Evolutionary conservation across 805 yeast species (phyloP).

Genomic region (Candida gorgasii): DNA sequence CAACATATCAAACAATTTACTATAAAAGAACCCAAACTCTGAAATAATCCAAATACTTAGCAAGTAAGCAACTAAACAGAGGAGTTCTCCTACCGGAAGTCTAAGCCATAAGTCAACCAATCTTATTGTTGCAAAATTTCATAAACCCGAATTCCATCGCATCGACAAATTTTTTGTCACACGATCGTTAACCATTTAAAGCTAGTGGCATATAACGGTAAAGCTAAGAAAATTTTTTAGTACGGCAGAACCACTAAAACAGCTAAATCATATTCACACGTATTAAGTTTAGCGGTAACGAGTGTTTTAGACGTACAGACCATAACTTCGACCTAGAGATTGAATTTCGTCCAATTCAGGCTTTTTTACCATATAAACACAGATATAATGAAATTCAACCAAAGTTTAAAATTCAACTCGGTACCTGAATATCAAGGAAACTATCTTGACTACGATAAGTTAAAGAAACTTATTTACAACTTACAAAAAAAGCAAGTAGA

Average conservation of each 20-base stretch:
- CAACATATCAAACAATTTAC: too few relatives aligned
- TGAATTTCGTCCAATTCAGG: too few relatives aligned
- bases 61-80: too few relatives aligned
- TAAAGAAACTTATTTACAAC: slow-evolving; percentile 58
- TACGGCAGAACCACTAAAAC: too few relatives aligned
- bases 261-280: too few relatives aligned
- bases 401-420: slow-evolving; percentile 51
- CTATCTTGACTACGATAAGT: slow-evolving; percentile 46
- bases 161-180: slow-evolving; percentile 14
- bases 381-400: slow-evolving; percentile 47
- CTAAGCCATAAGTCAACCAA: neutral
- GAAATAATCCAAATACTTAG: too few relatives aligned
- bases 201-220: slow-evolving; percentile 9
- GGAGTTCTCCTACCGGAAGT: too few relatives aligned
- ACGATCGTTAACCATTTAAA: slow-evolving; percentile 12
- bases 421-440: slow-evolving; percentile 55
- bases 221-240: neutral
- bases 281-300: too few relatives aligned
- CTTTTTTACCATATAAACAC: too few relatives aligned
- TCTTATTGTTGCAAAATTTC: slow-evolving; percentile 2
- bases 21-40: too few relatives aligned
- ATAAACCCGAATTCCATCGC: slow-evolving; percentile 3
- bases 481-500: slow-evolving; percentile 45
- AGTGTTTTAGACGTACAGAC: too few relatives aligned
- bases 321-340: too few relatives aligned